Base-by-base conservation (phyloP, 768 basidiomycete genomes). In the Suillus americanus region DNA sequence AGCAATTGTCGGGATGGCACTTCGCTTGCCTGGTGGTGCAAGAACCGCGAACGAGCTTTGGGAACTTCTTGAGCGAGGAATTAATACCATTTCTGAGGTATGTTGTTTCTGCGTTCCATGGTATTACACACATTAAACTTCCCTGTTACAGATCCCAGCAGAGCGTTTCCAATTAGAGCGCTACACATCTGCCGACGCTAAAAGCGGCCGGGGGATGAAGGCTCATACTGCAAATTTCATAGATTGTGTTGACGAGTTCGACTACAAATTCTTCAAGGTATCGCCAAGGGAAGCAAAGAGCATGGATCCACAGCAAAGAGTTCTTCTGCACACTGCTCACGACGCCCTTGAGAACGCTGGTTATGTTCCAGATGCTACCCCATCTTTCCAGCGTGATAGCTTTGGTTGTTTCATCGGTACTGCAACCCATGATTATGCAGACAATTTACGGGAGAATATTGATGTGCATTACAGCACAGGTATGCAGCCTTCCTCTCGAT, bases 301-400 rank as follows among this genome's bases (percentile, higher is more conserved):
- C 72, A 91, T 91, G 89, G 89, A 91, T 69, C 90, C 91, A 8
- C 90, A 91, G 67, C 89, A 91, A 66, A 83, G 90, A 5, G 68
- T 92, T 40, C 77, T 92, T 5, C 79, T 92, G 18, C 89, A 88
- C 45, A 81, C 84, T 3, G 88, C 87, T 5, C 84, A 89, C 61
- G 82, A 89, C 63, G 90, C 90, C 0, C 78, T 92, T 5, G 89
- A 91, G 71, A 81, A 86, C 65, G 82, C 89, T 5, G 91, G 90
- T 0, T 91, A 89, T 69, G 84, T 89, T 16, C 88, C 89, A 0
- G 75, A 84, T 59, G 79, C 83, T 2, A 87, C 86, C 0, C 74
- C 79, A 7, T 79, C 81, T 3, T 88, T 81, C 68, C 72, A 78
- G 45, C 83, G 85, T 3, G 83, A 84, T 28, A 81, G 75, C 0